Evolutionary conservation across 495 filamentous ascomycete genomes (phyloP), one percentile per base, ranked within the genome.

Genomic region (Oidiodendron maius): DNA sequence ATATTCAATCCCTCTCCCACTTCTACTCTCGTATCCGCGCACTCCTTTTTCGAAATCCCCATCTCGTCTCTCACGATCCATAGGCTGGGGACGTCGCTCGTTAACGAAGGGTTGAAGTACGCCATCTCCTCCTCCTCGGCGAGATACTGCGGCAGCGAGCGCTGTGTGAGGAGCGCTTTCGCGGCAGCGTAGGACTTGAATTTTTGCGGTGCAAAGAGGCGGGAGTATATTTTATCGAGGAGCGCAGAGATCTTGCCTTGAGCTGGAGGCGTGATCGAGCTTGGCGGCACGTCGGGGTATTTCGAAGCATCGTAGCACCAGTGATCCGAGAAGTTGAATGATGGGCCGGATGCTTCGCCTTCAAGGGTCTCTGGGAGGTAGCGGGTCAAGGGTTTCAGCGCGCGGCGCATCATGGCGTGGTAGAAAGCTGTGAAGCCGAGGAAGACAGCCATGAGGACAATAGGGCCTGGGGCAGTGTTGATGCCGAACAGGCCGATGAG

Each of bases 401-500:
- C 86, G 35, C 63, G 64, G 69, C 89, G 87, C 53, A 98, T 78
- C 5, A 81, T 82, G 35, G 87, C 50, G 62, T 97, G 89, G 73
- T 88, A 95, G 36, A 96, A 73, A 20, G 84, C 64, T 10, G 83
- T 84, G 66, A 87, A 83, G 60, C 90, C 57, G 23, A 96, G 75
- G 69, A 90, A 83, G 45, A 88, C 66, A 50, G 90, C 75, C 82
- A 91, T 89, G 48, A 98, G 74, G 38, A 94, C 68, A 50, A 95
- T 60, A 2, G 91, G 91, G 1, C 91, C 93, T 13, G 83, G 57
- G 21, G 86, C 82, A 5, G 72, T 71, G 13, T 75, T 81, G 48
- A 90, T 83, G 48, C 76, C 89, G 53, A 98, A 94, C 11, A 98
- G 78, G 52, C 91, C 93, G 50, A 98, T 86, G 68, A 97, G 74